Conservation (phyloP, 169 alveolate genomes). For the Cryptosporidium ubiquitum region DNA sequence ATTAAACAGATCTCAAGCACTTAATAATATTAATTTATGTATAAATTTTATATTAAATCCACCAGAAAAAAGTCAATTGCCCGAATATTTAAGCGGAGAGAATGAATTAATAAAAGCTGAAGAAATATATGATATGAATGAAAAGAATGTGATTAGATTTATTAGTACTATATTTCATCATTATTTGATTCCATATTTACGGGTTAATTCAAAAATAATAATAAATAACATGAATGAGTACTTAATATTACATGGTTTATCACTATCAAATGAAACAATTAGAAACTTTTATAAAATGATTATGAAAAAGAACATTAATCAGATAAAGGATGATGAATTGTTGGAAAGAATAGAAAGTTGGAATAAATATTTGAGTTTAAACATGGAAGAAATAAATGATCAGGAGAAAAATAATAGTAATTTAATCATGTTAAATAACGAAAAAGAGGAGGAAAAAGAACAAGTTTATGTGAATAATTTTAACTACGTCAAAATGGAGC, state of each 20-base stretch:
- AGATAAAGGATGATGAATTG: neutral
- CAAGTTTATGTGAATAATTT: neutral
- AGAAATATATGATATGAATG: constrained; percentile 44
- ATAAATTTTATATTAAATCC: constrained; percentile 54
- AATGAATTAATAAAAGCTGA: constrained; percentile 50
- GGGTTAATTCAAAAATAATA: constrained; percentile 27
- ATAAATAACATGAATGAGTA: constrained; percentile 25
- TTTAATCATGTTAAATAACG: neutral
- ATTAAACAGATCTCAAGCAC: constrained; percentile 46
- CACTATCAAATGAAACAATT: constrained; percentile 42
- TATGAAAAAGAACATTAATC: neutral
- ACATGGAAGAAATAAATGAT: neutral
- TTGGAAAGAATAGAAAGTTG: constrained; percentile 57
- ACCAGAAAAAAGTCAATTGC: constrained; percentile 65
- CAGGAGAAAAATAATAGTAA: neutral
- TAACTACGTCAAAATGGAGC: neutral
- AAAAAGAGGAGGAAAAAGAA: neutral
- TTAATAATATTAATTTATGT: constrained; percentile 45
- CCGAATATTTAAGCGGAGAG: constrained; percentile 11
- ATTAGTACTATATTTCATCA: constrained; percentile 36
- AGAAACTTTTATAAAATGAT: constrained; percentile 50
- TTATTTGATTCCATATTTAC: constrained; percentile 70
- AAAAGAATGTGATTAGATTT: constrained; percentile 2
- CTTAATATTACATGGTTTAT: constrained; percentile 45
- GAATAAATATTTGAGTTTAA: constrained; percentile 28